Percentiles rank a stretch among this genome's conserved stretches.
phyloP scores from a whole-genome alignment of 176 grass and related monocot species.

The Tuctoria greenei region DNA sequence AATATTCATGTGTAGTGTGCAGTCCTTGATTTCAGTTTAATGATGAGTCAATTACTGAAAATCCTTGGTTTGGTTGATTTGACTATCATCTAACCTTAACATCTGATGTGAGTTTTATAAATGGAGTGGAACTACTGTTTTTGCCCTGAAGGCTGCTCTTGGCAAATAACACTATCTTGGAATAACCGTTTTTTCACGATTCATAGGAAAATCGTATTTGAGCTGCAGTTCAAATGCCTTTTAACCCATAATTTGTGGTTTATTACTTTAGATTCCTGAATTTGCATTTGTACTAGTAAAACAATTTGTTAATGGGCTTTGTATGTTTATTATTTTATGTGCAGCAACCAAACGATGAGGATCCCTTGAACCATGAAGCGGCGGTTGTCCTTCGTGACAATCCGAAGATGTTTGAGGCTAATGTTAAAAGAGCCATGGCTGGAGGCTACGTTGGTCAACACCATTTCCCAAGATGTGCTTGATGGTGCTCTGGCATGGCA shows the following conservation, averaged over 20 bases:
- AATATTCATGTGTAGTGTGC: no score
- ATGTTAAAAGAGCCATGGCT: constrained; percentile 68
- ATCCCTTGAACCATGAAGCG: constrained; percentile 79
- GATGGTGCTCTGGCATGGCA: background rate
- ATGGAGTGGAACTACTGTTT: background rate
- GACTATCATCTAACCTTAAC: background rate
- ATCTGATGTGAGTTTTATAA: background rate
- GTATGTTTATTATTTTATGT: constrained; percentile 17
- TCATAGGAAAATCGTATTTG: background rate
- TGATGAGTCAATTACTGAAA: background rate
- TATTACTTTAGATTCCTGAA: constrained; percentile 1
- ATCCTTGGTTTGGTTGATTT: background rate
- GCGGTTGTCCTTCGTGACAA: constrained; percentile 67
- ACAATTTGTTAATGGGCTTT: background rate
- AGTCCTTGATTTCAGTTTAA: no score
- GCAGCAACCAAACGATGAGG: constrained; percentile 76
- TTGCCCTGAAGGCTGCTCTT: background rate
- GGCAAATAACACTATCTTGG: background rate
- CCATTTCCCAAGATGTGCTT: constrained; percentile 63
- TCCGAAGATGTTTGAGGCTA: constrained; percentile 66
- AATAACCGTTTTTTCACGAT: constrained; percentile 15
- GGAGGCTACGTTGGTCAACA: constrained; percentile 64
- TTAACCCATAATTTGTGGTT: background rate
- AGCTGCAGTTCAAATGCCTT: background rate
- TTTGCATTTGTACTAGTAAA: background rate